phyloP scores from a whole-genome alignment of 1,284 basidiomycete genomes.

The Flammula alnicola region DNA sequence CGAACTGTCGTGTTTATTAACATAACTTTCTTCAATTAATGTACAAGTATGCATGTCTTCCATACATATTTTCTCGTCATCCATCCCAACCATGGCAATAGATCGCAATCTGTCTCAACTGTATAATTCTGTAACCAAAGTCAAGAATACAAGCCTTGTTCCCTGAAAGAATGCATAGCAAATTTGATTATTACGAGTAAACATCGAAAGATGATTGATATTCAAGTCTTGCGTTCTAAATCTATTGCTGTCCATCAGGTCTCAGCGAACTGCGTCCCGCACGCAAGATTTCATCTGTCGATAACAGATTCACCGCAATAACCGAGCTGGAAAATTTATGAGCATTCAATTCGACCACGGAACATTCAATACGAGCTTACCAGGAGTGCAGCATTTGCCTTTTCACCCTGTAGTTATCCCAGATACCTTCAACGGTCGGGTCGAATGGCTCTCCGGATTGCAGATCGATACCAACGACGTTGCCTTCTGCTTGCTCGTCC shows the following conservation, averaged over 20 bases:
- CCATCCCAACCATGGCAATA: not conserved
- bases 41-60: slow-evolving; percentile 13
- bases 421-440: slow-evolving; percentile 93
- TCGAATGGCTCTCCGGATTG: slow-evolving; percentile 97
- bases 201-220: no score
- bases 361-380: slow-evolving; percentile 49
- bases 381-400: slow-evolving; percentile 98
- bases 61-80: not conserved
- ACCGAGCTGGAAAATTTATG: slow-evolving; percentile 74
- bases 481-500: slow-evolving; percentile 94
- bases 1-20: slow-evolving; percentile 11
- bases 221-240: no score
- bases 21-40: slow-evolving; percentile 18
- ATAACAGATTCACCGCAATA: slow-evolving; percentile 95
- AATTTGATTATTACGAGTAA: no score
- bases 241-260: slow-evolving; percentile 66
- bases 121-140: slow-evolving; percentile 1
- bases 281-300: slow-evolving; percentile 94
- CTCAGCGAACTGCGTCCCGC: slow-evolving; percentile 91
- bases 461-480: slow-evolving; percentile 89
- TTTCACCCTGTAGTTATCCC: slow-evolving; percentile 99
- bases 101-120: slow-evolving; percentile 2
- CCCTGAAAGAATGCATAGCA: no score
- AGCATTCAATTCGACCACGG: slow-evolving; percentile 14
- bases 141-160: not conserved